Percentiles rank a stretch among this genome's conserved stretches.
phyloP scores from a whole-genome alignment of 257 asterid species.

The Osmanthus fragrans region DNA sequence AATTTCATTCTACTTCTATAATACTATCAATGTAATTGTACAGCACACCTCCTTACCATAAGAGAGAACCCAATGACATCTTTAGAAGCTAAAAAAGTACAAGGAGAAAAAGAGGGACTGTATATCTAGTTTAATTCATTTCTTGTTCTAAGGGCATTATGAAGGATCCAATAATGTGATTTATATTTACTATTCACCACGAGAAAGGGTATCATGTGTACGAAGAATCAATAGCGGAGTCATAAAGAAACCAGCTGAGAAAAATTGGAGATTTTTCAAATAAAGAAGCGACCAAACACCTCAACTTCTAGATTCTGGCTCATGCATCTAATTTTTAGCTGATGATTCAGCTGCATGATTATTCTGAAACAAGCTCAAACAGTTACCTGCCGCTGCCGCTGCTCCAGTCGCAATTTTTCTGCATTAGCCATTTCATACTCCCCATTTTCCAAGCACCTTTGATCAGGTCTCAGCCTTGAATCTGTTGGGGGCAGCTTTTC shows the following conservation, averaged over 20 bases:
- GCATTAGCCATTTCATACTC: slow-evolving; percentile 79
- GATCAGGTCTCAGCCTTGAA: slow-evolving; percentile 96
- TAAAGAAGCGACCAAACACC: neutral
- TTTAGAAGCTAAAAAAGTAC: no score
- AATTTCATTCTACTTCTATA: neutral
- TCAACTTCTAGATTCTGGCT: slow-evolving; percentile 7
- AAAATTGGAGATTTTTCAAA: no score
- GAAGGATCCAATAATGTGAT: no score
- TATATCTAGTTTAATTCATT: no score
- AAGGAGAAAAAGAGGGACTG: neutral
- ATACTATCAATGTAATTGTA: neutral
- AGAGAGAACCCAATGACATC: no score
- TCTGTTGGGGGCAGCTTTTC: slow-evolving; percentile 94
- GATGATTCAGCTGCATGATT: neutral
- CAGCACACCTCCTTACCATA: neutral
- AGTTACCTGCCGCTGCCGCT: slow-evolving; percentile 89
- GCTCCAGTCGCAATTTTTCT: slow-evolving; percentile 83
- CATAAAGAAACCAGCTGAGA: no score
- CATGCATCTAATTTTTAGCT: slow-evolving; percentile 15
- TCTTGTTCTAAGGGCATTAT: no score
- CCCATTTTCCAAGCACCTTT: slow-evolving; percentile 91
- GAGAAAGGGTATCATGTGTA: no score
- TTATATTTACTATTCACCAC: no score
- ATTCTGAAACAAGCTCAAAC: slow-evolving; percentile 10
- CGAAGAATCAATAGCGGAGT: no score